These are phyloP conservation scores for Pseudogymnoascus sp. DNA, from an alignment of 2,329 filamentous ascomycete species.

Conservation along the genomic window DNA sequence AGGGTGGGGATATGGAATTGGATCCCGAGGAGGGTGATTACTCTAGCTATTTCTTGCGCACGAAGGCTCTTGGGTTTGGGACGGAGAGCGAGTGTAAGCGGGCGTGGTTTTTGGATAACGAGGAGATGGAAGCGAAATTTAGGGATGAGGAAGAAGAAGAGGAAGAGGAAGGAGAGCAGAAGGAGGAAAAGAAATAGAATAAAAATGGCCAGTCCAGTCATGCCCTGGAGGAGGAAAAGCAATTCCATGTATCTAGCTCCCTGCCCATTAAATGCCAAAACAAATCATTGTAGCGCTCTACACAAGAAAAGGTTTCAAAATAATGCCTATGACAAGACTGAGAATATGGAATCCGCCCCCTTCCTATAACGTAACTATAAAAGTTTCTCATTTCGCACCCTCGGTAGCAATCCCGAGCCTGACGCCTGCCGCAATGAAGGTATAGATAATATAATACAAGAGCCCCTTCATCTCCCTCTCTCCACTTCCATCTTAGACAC, in stretches of 20 bases:
- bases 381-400: neutral
- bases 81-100: neutral
- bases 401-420: neutral
- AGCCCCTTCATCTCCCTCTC: neutral
- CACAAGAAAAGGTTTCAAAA: conserved; percentile 2
- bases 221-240: neutral
- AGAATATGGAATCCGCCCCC: neutral
- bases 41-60: neutral
- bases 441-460: conserved; percentile 5
- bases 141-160: neutral
- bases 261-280: neutral
- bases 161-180: neutral
- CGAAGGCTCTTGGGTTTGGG: neutral
- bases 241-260: neutral
- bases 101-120: neutral
- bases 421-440: conserved; percentile 4
- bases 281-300: neutral
- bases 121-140: neutral
- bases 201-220: too few species aligned
- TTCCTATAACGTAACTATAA: neutral
- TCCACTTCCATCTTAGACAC: neutral
- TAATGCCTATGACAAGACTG: neutral
- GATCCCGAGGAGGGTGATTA: neutral
- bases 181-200: too few species aligned
- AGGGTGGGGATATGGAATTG: neutral